Percentiles rank a stretch among this genome's conserved stretches.
These are phyloP conservation scores for Platanthera zijinensis DNA, from an alignment of 106 monocot species.

Conservation along the genomic window DNA sequence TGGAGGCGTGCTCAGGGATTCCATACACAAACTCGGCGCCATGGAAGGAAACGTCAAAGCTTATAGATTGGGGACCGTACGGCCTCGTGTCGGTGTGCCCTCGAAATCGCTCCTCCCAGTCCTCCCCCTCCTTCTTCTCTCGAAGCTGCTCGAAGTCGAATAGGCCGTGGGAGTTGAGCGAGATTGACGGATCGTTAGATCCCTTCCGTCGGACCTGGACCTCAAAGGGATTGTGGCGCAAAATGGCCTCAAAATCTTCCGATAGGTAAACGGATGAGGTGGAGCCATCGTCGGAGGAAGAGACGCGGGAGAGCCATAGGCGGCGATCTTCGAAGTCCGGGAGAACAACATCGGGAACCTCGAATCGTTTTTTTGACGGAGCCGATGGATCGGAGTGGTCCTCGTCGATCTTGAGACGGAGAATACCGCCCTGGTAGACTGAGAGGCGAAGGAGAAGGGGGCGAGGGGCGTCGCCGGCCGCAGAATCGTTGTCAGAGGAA, in stretches of 20 bases:
- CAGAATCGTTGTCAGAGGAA: constrained; percentile 8
- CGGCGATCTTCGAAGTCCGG: constrained; percentile 61
- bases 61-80: constrained; percentile 82
- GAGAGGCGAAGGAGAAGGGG: constrained; percentile 63
- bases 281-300: constrained; percentile 6
- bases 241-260: constrained; percentile 50
- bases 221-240: constrained; percentile 80
- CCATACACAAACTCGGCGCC: constrained; percentile 91
- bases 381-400: constrained; percentile 23
- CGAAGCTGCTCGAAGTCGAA: constrained; percentile 91
- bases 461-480: constrained; percentile 7
- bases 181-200: constrained; percentile 43
- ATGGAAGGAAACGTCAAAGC: constrained; percentile 81
- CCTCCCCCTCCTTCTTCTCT: constrained; percentile 55
- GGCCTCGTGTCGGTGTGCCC: constrained; percentile 80
- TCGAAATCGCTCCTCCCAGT: constrained; percentile 83
- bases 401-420: constrained; percentile 87
- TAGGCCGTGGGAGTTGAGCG: constrained; percentile 79
- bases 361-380: constrained; percentile 49
- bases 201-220: constrained; percentile 44
- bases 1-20: constrained; percentile 85
- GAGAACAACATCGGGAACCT: constrained; percentile 80
- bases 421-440: constrained; percentile 56
- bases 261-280: constrained; percentile 44
- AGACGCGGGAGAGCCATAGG: constrained; percentile 51